Conservation (phyloP, 805 yeast genomes). For the Ogataea allantospora region DNA sequence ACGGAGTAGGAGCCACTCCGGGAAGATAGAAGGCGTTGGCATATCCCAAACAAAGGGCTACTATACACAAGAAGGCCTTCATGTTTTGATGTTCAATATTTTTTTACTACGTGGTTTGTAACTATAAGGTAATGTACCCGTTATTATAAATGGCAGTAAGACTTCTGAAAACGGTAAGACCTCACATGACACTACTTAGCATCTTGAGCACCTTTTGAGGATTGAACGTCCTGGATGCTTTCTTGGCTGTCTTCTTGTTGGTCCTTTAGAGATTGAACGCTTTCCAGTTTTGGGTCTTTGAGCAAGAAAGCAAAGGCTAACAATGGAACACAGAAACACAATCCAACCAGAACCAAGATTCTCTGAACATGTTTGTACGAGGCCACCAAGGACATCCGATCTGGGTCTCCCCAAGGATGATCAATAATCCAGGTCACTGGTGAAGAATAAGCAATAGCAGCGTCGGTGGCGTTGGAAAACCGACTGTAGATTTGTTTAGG, state of each 20-base stretch:
- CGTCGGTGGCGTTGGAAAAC: slow-evolving; percentile 39
- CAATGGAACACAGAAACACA: slow-evolving; percentile 54
- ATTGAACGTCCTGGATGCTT: too few relatives aligned
- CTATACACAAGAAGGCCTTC: slow-evolving; percentile 7
- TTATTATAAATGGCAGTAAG: slow-evolving; percentile 1
- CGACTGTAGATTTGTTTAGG: slow-evolving; percentile 42
- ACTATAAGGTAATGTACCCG: slow-evolving; percentile 1
- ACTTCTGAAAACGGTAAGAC: not conserved
- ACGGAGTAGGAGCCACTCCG: slow-evolving; percentile 94
- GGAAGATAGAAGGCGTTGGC: slow-evolving; percentile 79
- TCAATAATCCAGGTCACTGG: slow-evolving; percentile 50
- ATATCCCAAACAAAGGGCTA: slow-evolving; percentile 9
- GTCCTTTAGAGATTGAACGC: slow-evolving; percentile 21
- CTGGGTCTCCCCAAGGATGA: slow-evolving; percentile 63
- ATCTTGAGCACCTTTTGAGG: not conserved
- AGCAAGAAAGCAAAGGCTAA: slow-evolving; percentile 46
- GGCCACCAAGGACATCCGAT: slow-evolving; percentile 53
- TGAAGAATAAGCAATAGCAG: slow-evolving; percentile 45
- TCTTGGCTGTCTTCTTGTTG: slow-evolving; percentile 3
- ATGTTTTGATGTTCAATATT: slow-evolving; percentile 2
- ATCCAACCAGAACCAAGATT: slow-evolving; percentile 54
- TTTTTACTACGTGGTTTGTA: slow-evolving; percentile 11
- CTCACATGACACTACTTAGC: not conserved
- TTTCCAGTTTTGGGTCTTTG: slow-evolving; percentile 39
- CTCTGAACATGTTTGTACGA: slow-evolving; percentile 62